phyloP scores from a whole-genome alignment of 495 filamentous ascomycete genomes.

The Aspergillus leporis region DNA sequence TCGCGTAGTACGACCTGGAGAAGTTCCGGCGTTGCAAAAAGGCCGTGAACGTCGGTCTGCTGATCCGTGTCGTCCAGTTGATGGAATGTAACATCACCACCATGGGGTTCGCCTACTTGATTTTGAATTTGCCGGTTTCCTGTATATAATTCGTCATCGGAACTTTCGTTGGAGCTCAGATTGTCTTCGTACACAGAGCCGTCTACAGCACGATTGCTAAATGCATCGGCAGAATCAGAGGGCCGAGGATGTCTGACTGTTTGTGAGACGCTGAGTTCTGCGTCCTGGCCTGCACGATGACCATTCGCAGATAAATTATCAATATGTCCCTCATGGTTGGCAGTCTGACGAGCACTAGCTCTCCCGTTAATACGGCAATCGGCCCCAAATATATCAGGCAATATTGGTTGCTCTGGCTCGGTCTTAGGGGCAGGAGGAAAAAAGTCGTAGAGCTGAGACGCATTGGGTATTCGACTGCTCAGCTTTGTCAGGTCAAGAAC shows the following conservation, averaged over 20 bases:
- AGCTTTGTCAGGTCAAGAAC: constrained; percentile 36
- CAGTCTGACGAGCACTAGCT: not conserved
- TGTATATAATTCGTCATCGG: constrained; percentile 12
- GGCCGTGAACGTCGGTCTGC: constrained; percentile 10
- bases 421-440: constrained; percentile 24
- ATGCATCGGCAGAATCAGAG: constrained; percentile 20
- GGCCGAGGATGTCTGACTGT: constrained; percentile 12
- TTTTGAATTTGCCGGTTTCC: constrained; percentile 7
- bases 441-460: constrained; percentile 31
- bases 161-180: constrained; percentile 15
- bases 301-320: not conserved
- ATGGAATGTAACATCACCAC: constrained; percentile 3
- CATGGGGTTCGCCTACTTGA: not conserved
- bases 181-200: constrained; percentile 23
- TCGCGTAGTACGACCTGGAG: constrained; percentile 24
- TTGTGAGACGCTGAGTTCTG: not conserved
- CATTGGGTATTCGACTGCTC: constrained; percentile 25
- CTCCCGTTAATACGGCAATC: constrained; percentile 25
- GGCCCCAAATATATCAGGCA: constrained; percentile 34
- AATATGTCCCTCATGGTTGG: not conserved
- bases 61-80: constrained; percentile 13
- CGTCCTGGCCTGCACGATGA: not conserved
- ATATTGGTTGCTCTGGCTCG: constrained; percentile 21
- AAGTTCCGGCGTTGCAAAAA: constrained; percentile 22
- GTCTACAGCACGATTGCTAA: constrained; percentile 24